Percentiles rank a stretch among this genome's conserved stretches.
Conservation (phyloP, 495 filamentous ascomycete genomes). For the Neurospora cerealis region DNA sequence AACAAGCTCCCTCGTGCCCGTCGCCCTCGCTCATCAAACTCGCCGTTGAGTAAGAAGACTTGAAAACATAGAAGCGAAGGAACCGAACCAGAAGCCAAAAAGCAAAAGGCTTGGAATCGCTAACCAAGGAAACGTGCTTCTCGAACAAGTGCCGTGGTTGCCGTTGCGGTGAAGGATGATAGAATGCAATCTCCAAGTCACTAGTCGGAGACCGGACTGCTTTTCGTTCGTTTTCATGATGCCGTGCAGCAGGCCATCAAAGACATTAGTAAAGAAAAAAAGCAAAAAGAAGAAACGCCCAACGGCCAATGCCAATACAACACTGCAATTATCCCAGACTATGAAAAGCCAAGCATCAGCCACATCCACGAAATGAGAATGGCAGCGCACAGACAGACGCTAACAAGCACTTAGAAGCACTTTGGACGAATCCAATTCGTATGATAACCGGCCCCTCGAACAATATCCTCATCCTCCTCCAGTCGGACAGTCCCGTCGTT, state of each 20-base stretch:
- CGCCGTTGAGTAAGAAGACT: too few species aligned
- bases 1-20: too few species aligned
- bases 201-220: not conserved
- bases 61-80: too few species aligned
- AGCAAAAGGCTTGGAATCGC: not conserved
- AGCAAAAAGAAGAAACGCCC: not conserved
- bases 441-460: not conserved
- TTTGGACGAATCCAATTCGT: not conserved
- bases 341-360: not conserved
- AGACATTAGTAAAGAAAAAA: not conserved
- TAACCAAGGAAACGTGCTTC: not conserved
- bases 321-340: not conserved
- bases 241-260: not conserved
- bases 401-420: not conserved
- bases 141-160: not conserved
- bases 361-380: not conserved
- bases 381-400: not conserved
- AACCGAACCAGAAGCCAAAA: too few species aligned
- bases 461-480: not conserved
- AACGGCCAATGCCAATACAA: not conserved
- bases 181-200: not conserved
- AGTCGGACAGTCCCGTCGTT: not conserved
- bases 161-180: not conserved
- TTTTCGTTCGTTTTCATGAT: not conserved
- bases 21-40: too few species aligned